A percentile compares a stretch with the other conserved stretches of the same genome.
Conservation (phyloP, 1,284 basidiomycete genomes). For the Cutaneotrichosporon sp. region DNA sequence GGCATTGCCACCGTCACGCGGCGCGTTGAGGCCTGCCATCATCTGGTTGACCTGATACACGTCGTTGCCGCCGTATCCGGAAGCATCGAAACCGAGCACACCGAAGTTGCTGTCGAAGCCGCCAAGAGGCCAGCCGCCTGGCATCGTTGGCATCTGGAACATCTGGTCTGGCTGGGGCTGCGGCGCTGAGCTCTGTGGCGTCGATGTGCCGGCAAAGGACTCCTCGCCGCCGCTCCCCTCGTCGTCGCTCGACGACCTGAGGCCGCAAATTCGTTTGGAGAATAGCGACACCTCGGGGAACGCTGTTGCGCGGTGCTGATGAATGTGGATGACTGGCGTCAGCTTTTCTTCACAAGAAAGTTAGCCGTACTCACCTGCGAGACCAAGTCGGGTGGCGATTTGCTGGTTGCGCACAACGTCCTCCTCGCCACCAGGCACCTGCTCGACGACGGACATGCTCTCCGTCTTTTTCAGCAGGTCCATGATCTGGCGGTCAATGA, state of each 20-base stretch:
- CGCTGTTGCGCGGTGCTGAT: constrained; percentile 46
- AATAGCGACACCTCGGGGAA: constrained; percentile 49
- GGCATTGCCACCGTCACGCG: neutral
- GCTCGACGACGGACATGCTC: constrained; percentile 34
- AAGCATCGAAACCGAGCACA: neutral
- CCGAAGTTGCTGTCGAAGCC: neutral
- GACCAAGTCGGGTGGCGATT: constrained; percentile 38
- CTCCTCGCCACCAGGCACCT: constrained; percentile 47
- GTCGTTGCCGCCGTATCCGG: neutral
- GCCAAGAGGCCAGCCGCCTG: neutral
- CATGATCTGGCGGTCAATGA: constrained; percentile 39
- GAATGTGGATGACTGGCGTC: constrained; percentile 39
- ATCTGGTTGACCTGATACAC: constrained; percentile 9
- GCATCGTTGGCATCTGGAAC: neutral
- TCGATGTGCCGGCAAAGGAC: neutral
- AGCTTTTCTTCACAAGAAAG: neutral
- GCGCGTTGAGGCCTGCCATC: constrained; percentile 4
- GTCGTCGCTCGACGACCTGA: constrained; percentile 15
- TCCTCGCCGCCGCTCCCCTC: constrained; percentile 2
- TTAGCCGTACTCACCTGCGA: constrained; percentile 24
- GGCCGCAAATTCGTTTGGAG: constrained; percentile 45
- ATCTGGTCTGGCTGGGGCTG: constrained; percentile 1
- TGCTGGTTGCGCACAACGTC: constrained; percentile 48
- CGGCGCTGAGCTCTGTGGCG: constrained; percentile 1
- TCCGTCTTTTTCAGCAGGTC: constrained; percentile 44